phyloP scores from a whole-genome alignment of 73 alveolate species.

The Paramecium caudatum region DNA sequence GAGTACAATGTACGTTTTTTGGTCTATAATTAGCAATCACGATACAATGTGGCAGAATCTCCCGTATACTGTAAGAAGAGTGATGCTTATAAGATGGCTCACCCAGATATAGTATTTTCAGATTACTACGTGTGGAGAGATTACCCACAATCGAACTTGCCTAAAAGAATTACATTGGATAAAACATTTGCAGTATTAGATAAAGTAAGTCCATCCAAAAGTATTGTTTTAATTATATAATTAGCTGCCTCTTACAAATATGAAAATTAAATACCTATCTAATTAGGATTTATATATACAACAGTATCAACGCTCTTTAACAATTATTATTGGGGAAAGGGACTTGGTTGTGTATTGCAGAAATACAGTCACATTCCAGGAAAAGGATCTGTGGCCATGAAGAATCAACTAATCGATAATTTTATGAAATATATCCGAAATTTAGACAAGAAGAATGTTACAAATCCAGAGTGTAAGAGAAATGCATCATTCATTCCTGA shows the following conservation, averaged over 20 bases:
- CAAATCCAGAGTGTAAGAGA: constrained; percentile 59
- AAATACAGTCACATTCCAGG: constrained; percentile 77
- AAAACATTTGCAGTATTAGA: constrained; percentile 48
- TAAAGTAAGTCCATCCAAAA: neutral
- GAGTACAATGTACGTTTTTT: constrained; percentile 7
- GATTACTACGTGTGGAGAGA: constrained; percentile 68
- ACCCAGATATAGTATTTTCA: constrained; percentile 36
- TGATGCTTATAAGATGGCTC: constrained; percentile 45
- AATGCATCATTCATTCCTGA: constrained; percentile 72
- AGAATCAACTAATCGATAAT: constrained; percentile 62
- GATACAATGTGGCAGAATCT: constrained; percentile 45
- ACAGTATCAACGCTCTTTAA: constrained; percentile 47
- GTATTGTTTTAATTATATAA: neutral
- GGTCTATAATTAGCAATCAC: neutral
- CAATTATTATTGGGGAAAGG: constrained; percentile 42
- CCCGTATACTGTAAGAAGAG: constrained; percentile 53
- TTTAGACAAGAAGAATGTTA: constrained; percentile 11
- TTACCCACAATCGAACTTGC: constrained; percentile 11
- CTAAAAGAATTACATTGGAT: constrained; percentile 28
- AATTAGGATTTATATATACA: constrained; percentile 51
- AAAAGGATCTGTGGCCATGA: constrained; percentile 55
- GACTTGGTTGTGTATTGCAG: constrained; percentile 43
- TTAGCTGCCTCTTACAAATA: neutral
- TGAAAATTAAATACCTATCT: constrained; percentile 45
- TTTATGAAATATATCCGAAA: constrained; percentile 12